Conservation (phyloP, 2,329 filamentous ascomycete genomes). For the Cladophialophora psammophila region DNA sequence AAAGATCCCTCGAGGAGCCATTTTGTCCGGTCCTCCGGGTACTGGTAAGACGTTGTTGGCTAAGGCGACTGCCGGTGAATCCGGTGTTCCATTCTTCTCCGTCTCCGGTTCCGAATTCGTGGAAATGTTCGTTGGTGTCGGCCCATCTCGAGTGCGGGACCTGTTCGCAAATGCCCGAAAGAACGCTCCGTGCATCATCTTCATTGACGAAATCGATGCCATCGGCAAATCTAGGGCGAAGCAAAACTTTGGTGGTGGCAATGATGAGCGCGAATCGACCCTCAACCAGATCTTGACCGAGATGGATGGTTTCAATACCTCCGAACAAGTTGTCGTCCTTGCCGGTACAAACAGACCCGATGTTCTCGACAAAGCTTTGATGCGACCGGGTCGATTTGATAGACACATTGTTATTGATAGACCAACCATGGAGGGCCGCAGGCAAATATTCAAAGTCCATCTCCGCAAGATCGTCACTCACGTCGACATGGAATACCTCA, state of each 20-base stretch:
- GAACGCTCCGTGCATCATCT: constrained; percentile 97
- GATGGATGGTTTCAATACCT: constrained; percentile 99
- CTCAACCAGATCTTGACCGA: constrained; percentile 98
- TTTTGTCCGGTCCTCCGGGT: constrained; percentile 95
- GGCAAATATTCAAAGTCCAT: constrained; percentile 96
- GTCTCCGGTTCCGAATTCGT: constrained; percentile 99
- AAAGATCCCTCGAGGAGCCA: constrained; percentile 96
- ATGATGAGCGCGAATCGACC: constrained; percentile 95
- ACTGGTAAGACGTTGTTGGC: constrained; percentile 97
- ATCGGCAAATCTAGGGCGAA: constrained; percentile 91
- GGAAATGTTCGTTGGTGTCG: constrained; percentile 99
- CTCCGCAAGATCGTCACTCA: constrained; percentile 92
- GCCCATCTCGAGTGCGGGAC: constrained; percentile 92
- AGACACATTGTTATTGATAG: constrained; percentile 94
- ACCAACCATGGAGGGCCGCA: constrained; percentile 94
- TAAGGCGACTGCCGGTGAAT: constrained; percentile 97
- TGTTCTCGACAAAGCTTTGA: constrained; percentile 90
- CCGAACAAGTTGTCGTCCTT: constrained; percentile 93
- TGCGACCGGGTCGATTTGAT: constrained; percentile 96
- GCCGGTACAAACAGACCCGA: constrained; percentile 97
- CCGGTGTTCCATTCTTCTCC: constrained; percentile 95
- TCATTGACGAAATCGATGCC: constrained; percentile 99
- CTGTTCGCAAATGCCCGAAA: constrained; percentile 94
- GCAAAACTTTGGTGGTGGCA: constrained; percentile 83
- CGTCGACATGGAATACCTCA: constrained; percentile 86